These are phyloP conservation scores for Pichia occidentalis DNA, from an alignment of 805 yeast genomes.

Conservation along the genomic window DNA sequence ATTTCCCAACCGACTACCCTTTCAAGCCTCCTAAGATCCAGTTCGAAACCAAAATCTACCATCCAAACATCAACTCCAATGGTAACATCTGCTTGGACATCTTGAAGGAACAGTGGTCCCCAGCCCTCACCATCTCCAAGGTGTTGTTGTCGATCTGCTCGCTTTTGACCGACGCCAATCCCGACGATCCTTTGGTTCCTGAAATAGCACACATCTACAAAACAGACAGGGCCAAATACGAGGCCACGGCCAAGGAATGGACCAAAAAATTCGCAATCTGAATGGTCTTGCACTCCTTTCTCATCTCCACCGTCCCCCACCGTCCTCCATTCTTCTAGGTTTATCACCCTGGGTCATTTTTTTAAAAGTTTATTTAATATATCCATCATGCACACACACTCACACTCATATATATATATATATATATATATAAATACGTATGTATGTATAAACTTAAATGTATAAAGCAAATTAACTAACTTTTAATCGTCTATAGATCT, in stretches of 20 bases:
- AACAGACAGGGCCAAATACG: conserved; percentile 89
- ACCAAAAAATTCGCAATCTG: conserved; percentile 95
- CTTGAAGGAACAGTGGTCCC: conserved; percentile 98
- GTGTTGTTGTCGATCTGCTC: conserved; percentile 93
- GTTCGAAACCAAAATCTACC: conserved; percentile 94
- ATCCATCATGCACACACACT: too few species aligned
- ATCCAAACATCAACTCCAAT: conserved; percentile 92
- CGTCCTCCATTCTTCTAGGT: too few species aligned
- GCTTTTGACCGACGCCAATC: conserved; percentile 93
- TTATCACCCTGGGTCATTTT: not conserved
- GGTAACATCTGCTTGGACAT: conserved; percentile 97
- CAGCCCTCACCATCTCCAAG: conserved; percentile 94
- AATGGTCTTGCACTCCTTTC: too few species aligned
- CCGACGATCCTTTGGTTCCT: conserved; percentile 98
- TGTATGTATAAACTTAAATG: too few species aligned
- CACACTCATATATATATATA: too few species aligned
- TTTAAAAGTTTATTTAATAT: not conserved
- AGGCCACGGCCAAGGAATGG: conserved; percentile 97
- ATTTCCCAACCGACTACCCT: conserved; percentile 98
- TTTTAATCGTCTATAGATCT: too few species aligned
- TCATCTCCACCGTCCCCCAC: too few species aligned
- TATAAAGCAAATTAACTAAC: too few species aligned
- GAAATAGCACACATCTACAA: conserved; percentile 96
- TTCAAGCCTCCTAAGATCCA: conserved; percentile 95
- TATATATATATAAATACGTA: too few species aligned